Evolutionary conservation across 129 eudicot species (phyloP).

Genomic region (Flaveria bidentis): DNA sequence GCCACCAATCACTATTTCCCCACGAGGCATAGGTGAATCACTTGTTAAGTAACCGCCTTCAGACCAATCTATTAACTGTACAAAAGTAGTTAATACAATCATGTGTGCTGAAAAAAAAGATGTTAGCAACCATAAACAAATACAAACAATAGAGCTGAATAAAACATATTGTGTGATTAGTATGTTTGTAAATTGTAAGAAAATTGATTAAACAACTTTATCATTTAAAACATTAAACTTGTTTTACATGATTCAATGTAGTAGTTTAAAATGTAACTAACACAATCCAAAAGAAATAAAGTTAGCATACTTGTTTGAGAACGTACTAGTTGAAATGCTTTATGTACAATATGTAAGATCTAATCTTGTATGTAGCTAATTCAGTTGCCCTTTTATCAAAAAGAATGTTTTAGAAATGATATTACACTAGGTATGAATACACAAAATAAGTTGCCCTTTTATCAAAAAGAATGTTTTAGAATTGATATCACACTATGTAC

Average conservation of each 20-base stretch:
- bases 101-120: not conserved
- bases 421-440: not conserved
- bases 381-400: not conserved
- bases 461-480: not conserved
- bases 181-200: not conserved
- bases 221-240: constrained; percentile 2
- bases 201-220: not conserved
- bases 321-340: not conserved
- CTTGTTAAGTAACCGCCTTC: constrained; percentile 85
- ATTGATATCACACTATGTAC: not conserved
- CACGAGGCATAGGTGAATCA: constrained; percentile 91
- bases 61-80: constrained; percentile 88
- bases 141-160: not conserved
- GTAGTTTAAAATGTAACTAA: not conserved
- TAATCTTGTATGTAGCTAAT: not conserved
- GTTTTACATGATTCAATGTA: constrained; percentile 18
- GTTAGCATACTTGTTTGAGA: not conserved
- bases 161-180: not conserved
- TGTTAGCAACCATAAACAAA: constrained; percentile 9
- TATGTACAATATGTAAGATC: not conserved
- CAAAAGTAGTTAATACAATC: not conserved
- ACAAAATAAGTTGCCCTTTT: not conserved
- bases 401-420: not conserved
- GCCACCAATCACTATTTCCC: constrained; percentile 93
- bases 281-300: not conserved